Base-by-base conservation (phyloP, 176 grass and related monocot genomes). In the Thalia dealbata region DNA sequence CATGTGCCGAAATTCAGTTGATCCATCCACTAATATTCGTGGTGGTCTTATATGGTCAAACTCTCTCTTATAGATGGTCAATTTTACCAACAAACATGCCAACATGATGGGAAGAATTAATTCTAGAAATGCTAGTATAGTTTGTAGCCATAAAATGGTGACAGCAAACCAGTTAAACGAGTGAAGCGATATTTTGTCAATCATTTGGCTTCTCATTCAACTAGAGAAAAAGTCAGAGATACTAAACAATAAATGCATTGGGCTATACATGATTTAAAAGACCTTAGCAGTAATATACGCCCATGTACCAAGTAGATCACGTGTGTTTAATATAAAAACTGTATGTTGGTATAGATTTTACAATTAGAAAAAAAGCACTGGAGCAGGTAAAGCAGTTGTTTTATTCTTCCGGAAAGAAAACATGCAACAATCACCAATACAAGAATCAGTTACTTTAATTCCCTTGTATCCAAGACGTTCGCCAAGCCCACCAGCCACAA, bases 401-500 rank as follows among this genome's bases (percentile, higher is more conserved):
- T 13, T 56, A 56, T 1, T 56, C 6, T 56, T 19, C 54, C 7
- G 18, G 18, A 58, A 58, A 48, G 0, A 48, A 48, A 48, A 48
- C 18, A 48, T 10, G 11, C 22, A 14, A 28, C 46, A 18, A 18
- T 21, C 27, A 51, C 7, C n/a, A 38, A 28, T 3, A 46, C 21
- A 23, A 16, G 12, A 38, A 42, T 15, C 22, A 29, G 41, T 71
- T 70, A 97, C 93, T 90, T 97, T 97, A 72, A 97, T 97, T 81
- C 93, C 93, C 63, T 97, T 92, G 73, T 97, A 97, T 24, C 93
- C 93, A 72, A 96, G 93, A 52, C 89, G 84, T 83, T 99, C 95
- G 25, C 95, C 95, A 69, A 99, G 95, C 11, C 95, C 90, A 41
- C 95, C 95, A 45, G 95, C 95, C 21, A 99, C 95, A 77, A 99